A percentile compares a stretch with the other conserved stretches of the same genome.
These are phyloP conservation scores for Clohesyomyces aquaticus DNA, from an alignment of 495 filamentous ascomycete species.

Conservation along the genomic window DNA sequence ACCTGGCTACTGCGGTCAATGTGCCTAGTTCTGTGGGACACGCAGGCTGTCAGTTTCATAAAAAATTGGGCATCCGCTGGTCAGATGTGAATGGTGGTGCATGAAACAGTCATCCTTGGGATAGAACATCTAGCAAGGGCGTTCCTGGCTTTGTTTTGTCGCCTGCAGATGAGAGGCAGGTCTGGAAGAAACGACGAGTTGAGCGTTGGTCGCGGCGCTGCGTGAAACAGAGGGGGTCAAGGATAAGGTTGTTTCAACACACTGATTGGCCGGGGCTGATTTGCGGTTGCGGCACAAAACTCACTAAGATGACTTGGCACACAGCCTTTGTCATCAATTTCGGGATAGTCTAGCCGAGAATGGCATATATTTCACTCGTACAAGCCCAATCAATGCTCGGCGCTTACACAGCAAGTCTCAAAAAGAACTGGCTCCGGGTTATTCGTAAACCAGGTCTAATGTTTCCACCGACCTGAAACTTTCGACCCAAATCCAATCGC, in stretches of 20 bases:
- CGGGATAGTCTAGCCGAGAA: neutral
- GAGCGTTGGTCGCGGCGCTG: neutral
- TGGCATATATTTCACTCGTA: neutral
- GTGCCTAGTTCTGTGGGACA: constrained; percentile 16
- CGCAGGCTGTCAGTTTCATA: constrained; percentile 19
- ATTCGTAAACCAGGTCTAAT: constrained; percentile 1
- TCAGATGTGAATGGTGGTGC: constrained; percentile 18
- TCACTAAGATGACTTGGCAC: neutral
- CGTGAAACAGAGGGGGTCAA: constrained; percentile 12
- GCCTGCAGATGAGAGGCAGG: neutral
- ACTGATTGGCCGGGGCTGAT: constrained; percentile 15
- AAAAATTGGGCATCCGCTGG: constrained; percentile 10
- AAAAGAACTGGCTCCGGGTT: too few relatives aligned
- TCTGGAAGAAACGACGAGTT: neutral
- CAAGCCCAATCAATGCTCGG: neutral
- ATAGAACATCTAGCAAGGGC: neutral
- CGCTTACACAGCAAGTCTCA: too few relatives aligned
- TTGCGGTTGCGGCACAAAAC: neutral
- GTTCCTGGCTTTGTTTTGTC: constrained; percentile 2
- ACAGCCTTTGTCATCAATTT: neutral
- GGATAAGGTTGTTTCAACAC: neutral
- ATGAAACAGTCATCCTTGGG: constrained; percentile 17
- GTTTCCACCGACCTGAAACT: constrained; percentile 5
- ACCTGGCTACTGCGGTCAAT: neutral
- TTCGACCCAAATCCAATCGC: neutral